Percentiles rank a stretch among this genome's conserved stretches.
Evolutionary conservation across 306 rosid species (phyloP).

Genomic region (Acacia confusa): DNA sequence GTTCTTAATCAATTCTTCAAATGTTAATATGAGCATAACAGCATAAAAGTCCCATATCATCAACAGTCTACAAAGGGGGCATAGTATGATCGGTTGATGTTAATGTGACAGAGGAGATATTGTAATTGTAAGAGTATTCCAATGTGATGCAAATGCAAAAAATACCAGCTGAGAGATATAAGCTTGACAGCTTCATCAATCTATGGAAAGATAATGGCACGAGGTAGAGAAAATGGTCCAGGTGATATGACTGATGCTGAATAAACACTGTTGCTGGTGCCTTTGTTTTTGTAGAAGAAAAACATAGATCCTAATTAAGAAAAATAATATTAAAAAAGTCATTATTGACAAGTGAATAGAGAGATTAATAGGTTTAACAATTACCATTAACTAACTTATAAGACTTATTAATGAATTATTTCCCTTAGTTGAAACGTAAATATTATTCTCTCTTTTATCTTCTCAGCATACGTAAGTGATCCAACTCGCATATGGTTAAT

Average conservation of each 20-base stretch:
- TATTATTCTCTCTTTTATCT: not conserved
- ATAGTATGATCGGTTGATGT: slow-evolving; percentile 3
- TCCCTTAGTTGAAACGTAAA: too few relatives aligned
- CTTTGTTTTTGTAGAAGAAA: not conserved
- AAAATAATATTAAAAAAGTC: too few relatives aligned
- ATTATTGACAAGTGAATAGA: too few relatives aligned
- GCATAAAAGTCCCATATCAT: not conserved
- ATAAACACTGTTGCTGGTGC: not conserved
- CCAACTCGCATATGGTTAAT: not conserved
- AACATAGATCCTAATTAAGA: too few relatives aligned
- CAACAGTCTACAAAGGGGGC: slow-evolving; percentile 10
- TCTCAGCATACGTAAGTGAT: not conserved
- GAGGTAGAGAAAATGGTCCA: slow-evolving; percentile 10
- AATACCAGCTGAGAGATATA: not conserved
- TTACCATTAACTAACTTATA: too few relatives aligned
- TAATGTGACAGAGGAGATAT: slow-evolving; percentile 24
- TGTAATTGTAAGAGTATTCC: slow-evolving; percentile 1
- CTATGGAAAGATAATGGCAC: slow-evolving; percentile 1
- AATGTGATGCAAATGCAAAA: slow-evolving; percentile 28
- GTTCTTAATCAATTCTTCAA: slow-evolving; percentile 17
- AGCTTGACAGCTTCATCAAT: not conserved
- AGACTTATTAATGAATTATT: too few relatives aligned
- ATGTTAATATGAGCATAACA: not conserved
- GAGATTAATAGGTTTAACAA: too few relatives aligned
- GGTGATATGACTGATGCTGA: slow-evolving; percentile 9